Base-by-base conservation (phyloP, 2,329 filamentous ascomycete species). In the Talaromyces sp. region DNA sequence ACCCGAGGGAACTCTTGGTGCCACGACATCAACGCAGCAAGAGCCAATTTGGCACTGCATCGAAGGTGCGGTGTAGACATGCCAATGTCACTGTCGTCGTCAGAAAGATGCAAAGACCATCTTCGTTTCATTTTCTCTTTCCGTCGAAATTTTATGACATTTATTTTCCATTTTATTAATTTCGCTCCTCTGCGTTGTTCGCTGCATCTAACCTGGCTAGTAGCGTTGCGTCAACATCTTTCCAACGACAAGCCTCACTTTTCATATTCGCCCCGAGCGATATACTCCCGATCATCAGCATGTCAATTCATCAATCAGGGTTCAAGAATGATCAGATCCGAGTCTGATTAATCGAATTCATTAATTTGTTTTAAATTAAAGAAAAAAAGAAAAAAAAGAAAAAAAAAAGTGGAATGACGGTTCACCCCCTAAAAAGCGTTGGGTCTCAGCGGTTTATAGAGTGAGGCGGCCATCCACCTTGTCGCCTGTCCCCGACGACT, bases 11-110 rank as follows among this genome's bases (percentile, higher is more conserved):
- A 55, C 60, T 54, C 68, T 43, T 70, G 67, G 68, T 66, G 67
- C 68, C 68, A 70, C 67, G 67, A 68, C 65, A 70, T 63, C 64
- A 61, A 55, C 57, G 58, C 61, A 61, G 58, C 55, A 56, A 52
- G 52, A 63, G 54, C 62, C 60, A 61, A 62, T 58, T 56, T 62
- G 54, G 55, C 54, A 51, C 57, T 56, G 59, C 65, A 62, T 64
- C 39, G 27, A 43, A 58, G 42, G 49, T 59, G 56, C 61, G 61
- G 61, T 64, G 61, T 60, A 52, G 36, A 30, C 27, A 40, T 16
- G 17, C 17, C 2, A 36, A 35, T 22, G 13, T 47, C 14, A 39
- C 16, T 40, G 22, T 27, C 29, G 20, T 43, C 27, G 14, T 22
- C 43, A 32, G 20, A 41, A 19, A 13, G 39, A 17, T 17, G n/a